Evolutionary conservation across 176 grass and related monocot genomes (phyloP).

Genomic region (Alloteropsis semialata): DNA sequence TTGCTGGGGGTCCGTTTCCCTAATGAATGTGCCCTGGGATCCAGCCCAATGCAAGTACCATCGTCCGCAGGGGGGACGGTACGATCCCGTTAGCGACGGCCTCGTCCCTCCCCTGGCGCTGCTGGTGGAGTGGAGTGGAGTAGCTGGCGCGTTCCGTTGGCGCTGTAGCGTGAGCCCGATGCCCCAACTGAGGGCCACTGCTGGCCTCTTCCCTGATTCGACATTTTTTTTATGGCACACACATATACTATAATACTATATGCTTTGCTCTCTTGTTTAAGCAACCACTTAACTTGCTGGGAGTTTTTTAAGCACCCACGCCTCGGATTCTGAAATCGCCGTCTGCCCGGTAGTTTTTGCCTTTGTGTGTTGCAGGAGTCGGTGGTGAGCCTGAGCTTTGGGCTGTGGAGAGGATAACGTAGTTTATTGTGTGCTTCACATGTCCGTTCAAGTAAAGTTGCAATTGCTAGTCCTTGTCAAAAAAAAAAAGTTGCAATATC

Average conservation of each 20-base stretch:
- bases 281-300: neutral
- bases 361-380: neutral
- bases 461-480: too few relatives aligned
- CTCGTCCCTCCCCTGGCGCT: neutral
- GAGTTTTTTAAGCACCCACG: neutral
- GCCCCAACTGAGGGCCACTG: constrained; percentile 16
- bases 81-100: neutral
- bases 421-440: neutral
- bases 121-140: neutral
- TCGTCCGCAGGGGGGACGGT: neutral
- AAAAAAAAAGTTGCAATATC: too few relatives aligned
- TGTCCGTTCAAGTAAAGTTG: neutral
- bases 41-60: constrained; percentile 6
- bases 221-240: neutral
- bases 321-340: neutral
- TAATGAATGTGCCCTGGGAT: neutral
- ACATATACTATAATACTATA: too few relatives aligned
- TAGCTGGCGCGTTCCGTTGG: constrained; percentile 31
- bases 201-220: neutral
- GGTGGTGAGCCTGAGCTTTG: neutral
- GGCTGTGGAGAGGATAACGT: neutral
- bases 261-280: neutral
- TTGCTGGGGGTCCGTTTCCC: neutral
- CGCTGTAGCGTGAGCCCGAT: constrained; percentile 25
- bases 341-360: neutral